These are phyloP conservation scores for Blastobotrys parvus DNA, from an alignment of 805 yeast species.

Conservation along the genomic window DNA sequence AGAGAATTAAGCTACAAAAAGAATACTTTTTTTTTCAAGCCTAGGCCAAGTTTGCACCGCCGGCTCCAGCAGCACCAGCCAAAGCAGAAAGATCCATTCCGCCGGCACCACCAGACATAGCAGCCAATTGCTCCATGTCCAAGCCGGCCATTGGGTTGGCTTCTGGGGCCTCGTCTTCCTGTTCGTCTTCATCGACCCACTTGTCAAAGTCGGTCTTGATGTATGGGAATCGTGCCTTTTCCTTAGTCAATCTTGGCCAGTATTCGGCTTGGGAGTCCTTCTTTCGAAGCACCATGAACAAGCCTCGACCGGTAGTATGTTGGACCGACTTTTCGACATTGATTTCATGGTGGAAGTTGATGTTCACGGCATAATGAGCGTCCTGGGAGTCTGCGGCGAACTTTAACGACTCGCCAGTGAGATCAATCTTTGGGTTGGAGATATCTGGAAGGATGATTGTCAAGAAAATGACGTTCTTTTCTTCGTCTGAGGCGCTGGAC, in stretches of 20 bases:
- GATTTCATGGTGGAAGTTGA: slow-evolving; percentile 72
- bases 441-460: slow-evolving; percentile 72
- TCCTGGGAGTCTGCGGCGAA: slow-evolving; percentile 41
- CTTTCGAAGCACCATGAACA: slow-evolving; percentile 63
- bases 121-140: slow-evolving; percentile 32
- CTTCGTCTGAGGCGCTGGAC: slow-evolving; percentile 61
- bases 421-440: slow-evolving; percentile 48
- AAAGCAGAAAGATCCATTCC: slow-evolving; percentile 4
- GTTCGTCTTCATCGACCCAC: slow-evolving; percentile 99
- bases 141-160: slow-evolving; percentile 30
- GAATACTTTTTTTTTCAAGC: too few species aligned
- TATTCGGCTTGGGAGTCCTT: slow-evolving; percentile 58
- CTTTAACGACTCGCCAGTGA: slow-evolving; percentile 47
- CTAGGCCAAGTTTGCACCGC: not conserved
- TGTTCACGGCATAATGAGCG: slow-evolving; percentile 47
- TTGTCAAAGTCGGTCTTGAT: slow-evolving; percentile 92
- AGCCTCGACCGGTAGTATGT: slow-evolving; percentile 53
- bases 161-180: slow-evolving; percentile 56
- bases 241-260: slow-evolving; percentile 95
- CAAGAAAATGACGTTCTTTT: slow-evolving; percentile 66
- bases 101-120: slow-evolving; percentile 34
- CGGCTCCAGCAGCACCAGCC: slow-evolving; percentile 1
- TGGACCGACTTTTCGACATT: slow-evolving; percentile 55
- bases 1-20: not conserved
- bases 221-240: slow-evolving; percentile 67